These are phyloP conservation scores for Mayamaea pseudoterrestris DNA, from an alignment of 108 stramenopile species.

Conservation along the genomic window DNA sequence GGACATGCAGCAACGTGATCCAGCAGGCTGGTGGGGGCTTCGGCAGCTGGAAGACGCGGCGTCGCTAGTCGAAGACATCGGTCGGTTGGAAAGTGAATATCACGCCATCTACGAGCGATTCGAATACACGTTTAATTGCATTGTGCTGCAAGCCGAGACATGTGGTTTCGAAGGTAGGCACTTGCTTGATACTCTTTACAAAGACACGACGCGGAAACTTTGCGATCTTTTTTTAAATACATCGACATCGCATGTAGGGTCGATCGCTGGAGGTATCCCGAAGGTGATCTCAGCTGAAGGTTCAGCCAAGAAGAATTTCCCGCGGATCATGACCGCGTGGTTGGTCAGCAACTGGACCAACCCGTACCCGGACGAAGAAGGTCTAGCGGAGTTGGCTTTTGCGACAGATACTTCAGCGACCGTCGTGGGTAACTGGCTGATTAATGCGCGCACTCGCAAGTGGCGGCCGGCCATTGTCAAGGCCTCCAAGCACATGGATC, in stretches of 20 bases:
- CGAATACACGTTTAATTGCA: background rate
- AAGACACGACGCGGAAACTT: conserved; percentile 1
- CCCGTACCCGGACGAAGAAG: conserved; percentile 33
- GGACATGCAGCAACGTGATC: background rate
- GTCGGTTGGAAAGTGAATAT: background rate
- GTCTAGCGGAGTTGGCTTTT: conserved; percentile 11
- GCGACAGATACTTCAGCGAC: conserved; percentile 12
- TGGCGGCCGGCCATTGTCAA: conserved; percentile 46
- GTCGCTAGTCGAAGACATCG: background rate
- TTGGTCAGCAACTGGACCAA: conserved; percentile 27
- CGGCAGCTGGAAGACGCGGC: background rate
- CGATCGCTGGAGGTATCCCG: background rate
- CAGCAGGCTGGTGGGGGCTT: background rate
- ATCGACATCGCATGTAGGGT: background rate
- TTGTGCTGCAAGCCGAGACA: background rate
- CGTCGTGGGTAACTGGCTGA: conserved; percentile 39
- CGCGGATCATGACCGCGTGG: conserved; percentile 20
- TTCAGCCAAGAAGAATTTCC: conserved; percentile 3
- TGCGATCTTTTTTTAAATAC: background rate
- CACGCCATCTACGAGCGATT: background rate
- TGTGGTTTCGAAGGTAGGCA: background rate
- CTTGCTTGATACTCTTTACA: background rate
- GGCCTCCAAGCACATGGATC: conserved; percentile 31
- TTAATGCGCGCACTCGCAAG: conserved; percentile 42
- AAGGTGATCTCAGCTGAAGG: no score